Evolutionary conservation across 2,329 filamentous ascomycete genomes (phyloP), one percentile per base, ranked within the genome.

Genomic region (Microdochium bolleyi): DNA sequence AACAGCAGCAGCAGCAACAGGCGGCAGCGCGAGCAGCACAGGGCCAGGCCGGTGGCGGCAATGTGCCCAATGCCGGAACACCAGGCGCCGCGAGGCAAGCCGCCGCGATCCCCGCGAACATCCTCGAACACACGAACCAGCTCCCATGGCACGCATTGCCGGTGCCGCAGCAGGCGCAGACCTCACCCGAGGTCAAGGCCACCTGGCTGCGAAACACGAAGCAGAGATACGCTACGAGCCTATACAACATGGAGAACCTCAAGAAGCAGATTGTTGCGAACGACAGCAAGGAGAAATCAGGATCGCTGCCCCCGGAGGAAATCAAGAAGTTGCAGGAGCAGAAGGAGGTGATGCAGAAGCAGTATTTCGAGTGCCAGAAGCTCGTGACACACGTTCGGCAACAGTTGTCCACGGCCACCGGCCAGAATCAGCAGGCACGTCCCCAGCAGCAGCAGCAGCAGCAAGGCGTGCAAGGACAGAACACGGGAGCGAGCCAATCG

Each of bases 1-100:
- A 63, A 60, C 50, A 66, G 69, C 48, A 67, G 65, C 49, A 51
- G 24, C 65, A 66, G 57, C 57, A 52, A 24, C 54, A 54, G 46
- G 50, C 57, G 21, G 56, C 55, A 34, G 38, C 52, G 2, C 58
- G 56, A 24, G 56, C 58, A 16, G 54, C 61, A n/a, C 61, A 60
- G 34, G 55, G 49, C 4, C 52, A 49, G 16, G 24, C 51, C 1
- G 48, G 51, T n/a, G 53, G 38, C 7, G 55, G 49, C 24, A 53
- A 48, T 46, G 11, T 51, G 10, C 25, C 38, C 7, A 57, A 53
- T 48, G 14, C 56, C 13, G 48, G 38, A 3, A 22, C 41, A 46
- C 22, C 49, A 48, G 48, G 44, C 9, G 38, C 54, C 13, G 32
- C 50, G n/a, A 32, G 51, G 14, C 27, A 38, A 49, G 10, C 51